Conservation (phyloP, 495 filamentous ascomycete genomes). For the Clohesyomyces aquaticus region DNA sequence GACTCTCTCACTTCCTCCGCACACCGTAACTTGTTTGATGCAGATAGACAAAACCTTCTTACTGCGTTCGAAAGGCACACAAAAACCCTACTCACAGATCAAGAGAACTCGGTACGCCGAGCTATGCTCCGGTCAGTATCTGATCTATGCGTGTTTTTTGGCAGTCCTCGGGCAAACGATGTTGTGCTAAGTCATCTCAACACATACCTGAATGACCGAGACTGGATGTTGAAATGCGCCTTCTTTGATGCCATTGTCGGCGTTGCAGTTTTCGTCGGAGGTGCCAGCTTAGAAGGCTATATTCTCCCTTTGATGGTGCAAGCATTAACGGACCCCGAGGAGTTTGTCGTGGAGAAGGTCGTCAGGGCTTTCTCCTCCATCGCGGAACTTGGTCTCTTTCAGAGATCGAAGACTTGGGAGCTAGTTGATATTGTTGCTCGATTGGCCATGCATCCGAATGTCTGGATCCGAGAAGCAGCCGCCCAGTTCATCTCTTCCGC, state of each 20-base stretch:
- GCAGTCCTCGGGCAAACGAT: conserved; percentile 84
- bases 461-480: conserved; percentile 92
- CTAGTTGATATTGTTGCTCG: conserved; percentile 76
- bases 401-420: conserved; percentile 83
- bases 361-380: conserved; percentile 87
- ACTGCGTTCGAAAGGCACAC: conserved; percentile 84
- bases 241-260: conserved; percentile 96
- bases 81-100: conserved; percentile 85
- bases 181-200: conserved; percentile 94
- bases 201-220: conserved; percentile 94
- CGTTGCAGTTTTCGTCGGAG: conserved; percentile 87
- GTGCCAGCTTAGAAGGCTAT: conserved; percentile 87
- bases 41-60: conserved; percentile 73
- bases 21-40: conserved; percentile 82
- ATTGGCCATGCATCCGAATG: conserved; percentile 90
- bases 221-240: conserved; percentile 95
- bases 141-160: conserved; percentile 93
- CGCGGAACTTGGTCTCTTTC: conserved; percentile 84
- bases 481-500: conserved; percentile 79
- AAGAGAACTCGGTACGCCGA: conserved; percentile 82
- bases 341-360: conserved; percentile 90
- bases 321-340: conserved; percentile 93
- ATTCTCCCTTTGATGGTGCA: conserved; percentile 96
- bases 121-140: conserved; percentile 94
- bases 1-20: conserved; percentile 56